Conservation (phyloP, 2,329 filamentous ascomycete genomes). For the Chrysoporthe cubensis region DNA sequence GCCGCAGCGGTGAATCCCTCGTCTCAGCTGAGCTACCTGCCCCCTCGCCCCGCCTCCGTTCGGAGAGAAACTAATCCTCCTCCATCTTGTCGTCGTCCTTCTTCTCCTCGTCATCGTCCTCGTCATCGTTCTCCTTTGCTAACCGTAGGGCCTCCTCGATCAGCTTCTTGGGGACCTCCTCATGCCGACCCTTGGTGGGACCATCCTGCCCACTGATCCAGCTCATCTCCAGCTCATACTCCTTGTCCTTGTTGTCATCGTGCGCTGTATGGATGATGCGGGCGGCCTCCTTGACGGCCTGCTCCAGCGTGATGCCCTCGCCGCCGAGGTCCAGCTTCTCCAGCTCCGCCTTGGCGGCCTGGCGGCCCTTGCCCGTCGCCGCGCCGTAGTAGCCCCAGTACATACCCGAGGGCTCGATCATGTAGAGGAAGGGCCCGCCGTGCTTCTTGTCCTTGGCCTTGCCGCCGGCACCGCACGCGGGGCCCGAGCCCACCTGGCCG, state of each 20-base stretch:
- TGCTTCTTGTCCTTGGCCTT: constrained; percentile 75
- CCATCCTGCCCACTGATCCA: constrained; percentile 89
- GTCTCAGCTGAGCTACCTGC: background rate
- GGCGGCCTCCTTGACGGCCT: constrained; percentile 95
- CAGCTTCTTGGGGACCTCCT: constrained; percentile 90
- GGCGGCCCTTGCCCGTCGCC: constrained; percentile 93
- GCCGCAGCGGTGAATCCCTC: background rate
- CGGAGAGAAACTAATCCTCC: constrained; percentile 48
- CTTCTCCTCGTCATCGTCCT: constrained; percentile 78
- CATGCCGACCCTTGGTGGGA: constrained; percentile 88
- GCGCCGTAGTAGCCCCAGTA: constrained; percentile 99
- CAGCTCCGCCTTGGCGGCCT: constrained; percentile 95
- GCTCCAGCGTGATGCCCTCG: constrained; percentile 75
- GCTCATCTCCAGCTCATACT: constrained; percentile 98
- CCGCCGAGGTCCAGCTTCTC: constrained; percentile 92
- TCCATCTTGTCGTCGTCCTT: constrained; percentile 83
- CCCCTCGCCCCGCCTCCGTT: constrained; percentile 14
- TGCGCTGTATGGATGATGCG: constrained; percentile 97
- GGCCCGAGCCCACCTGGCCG: constrained; percentile 85
- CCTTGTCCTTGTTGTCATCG: constrained; percentile 99
- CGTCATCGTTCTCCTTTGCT: constrained; percentile 83
- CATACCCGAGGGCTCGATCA: constrained; percentile 96
- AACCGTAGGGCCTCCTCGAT: constrained; percentile 89
- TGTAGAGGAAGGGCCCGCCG: constrained; percentile 93
- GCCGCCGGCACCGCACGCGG: constrained; percentile 78